phyloP scores from a whole-genome alignment of 371 early-diverging fungal genomes.

The Umbelopsis sp. region DNA sequence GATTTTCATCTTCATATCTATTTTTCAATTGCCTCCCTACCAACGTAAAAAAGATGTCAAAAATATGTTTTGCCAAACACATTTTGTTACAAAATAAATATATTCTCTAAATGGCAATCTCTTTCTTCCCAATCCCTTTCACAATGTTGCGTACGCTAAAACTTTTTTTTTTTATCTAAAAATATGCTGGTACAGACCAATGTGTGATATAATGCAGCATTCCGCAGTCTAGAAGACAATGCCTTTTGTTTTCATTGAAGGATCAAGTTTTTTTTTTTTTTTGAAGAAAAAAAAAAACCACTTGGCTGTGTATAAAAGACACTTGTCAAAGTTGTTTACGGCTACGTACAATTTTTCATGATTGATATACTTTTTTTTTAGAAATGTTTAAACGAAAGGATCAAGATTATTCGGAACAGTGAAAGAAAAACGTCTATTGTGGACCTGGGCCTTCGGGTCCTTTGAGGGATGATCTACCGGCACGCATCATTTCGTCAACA shows the following conservation, averaged over 20 bases:
- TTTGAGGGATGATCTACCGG: conserved; percentile 79
- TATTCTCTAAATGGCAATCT: conserved; percentile 5
- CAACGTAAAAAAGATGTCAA: conserved; percentile 6
- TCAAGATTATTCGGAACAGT: conserved; percentile 11
- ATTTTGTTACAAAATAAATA: conserved; percentile 13
- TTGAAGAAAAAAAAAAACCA: background rate
- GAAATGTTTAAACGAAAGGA: conserved; percentile 12
- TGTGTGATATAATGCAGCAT: too few relatives aligned
- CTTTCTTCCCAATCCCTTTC: too few relatives aligned
- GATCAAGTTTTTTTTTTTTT: too few relatives aligned
- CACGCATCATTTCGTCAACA: conserved; percentile 99
- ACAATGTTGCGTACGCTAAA: too few relatives aligned
- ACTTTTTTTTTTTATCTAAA: too few relatives aligned
- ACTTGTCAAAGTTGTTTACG: background rate
- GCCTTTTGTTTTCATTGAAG: too few relatives aligned
- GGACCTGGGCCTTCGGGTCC: conserved; percentile 35
- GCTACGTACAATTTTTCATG: background rate
- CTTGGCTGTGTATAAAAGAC: background rate
- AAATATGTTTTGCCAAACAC: conserved; percentile 18
- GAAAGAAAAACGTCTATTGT: conserved; percentile 18
- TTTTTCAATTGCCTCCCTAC: conserved; percentile 8
- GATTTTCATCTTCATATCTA: conserved; percentile 3
- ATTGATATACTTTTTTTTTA: conserved; percentile 5
- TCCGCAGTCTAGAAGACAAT: too few relatives aligned
- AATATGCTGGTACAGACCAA: too few relatives aligned